These are phyloP conservation scores for Kodamaea kaohsiungensis DNA, from an alignment of 805 yeast genomes.

Conservation along the genomic window DNA sequence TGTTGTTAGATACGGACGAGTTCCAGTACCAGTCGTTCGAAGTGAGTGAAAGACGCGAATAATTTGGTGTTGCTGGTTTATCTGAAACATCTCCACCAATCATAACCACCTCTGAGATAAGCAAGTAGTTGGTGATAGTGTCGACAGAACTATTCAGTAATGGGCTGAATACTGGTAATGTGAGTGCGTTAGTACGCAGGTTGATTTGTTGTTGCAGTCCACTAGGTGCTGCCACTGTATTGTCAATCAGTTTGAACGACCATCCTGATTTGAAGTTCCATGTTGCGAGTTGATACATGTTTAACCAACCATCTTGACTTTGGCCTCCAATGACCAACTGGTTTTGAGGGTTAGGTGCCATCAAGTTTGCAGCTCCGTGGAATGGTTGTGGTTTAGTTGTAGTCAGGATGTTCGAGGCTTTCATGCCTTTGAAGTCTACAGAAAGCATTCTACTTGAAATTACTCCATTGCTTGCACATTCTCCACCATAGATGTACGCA, in stretches of 20 bases:
- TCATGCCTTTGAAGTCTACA: conserved; percentile 35
- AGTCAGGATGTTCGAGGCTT: conserved; percentile 43
- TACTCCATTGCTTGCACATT: conserved; percentile 20
- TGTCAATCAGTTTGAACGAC: conserved; percentile 50
- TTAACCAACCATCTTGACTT: conserved; percentile 64
- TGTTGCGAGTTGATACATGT: conserved; percentile 69
- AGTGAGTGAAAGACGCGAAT: conserved; percentile 39
- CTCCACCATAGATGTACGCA: conserved; percentile 59
- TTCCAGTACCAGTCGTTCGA: conserved; percentile 43
- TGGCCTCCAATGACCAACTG: conserved; percentile 67
- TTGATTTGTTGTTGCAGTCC: conserved; percentile 35
- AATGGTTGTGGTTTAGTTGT: conserved; percentile 58
- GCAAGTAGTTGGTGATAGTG: conserved; percentile 33
- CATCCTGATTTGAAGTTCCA: conserved; percentile 70
- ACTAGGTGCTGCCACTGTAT: conserved; percentile 17
- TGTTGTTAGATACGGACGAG: conserved; percentile 12
- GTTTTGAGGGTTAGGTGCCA: conserved; percentile 47
- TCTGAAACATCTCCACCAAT: conserved; percentile 59
- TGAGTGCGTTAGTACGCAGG: conserved; percentile 54
- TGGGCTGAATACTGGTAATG: conserved; percentile 53
- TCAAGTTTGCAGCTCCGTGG: conserved; percentile 49
- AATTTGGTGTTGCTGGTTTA: conserved; percentile 41
- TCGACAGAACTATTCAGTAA: conserved; percentile 20
- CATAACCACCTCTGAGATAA: conserved; percentile 46
- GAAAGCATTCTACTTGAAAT: conserved; percentile 47